Percentiles rank a stretch among this genome's conserved stretches.
These are phyloP conservation scores for Trichoderma polysporum DNA, from an alignment of 2,329 filamentous ascomycete genomes.

Conservation along the genomic window DNA sequence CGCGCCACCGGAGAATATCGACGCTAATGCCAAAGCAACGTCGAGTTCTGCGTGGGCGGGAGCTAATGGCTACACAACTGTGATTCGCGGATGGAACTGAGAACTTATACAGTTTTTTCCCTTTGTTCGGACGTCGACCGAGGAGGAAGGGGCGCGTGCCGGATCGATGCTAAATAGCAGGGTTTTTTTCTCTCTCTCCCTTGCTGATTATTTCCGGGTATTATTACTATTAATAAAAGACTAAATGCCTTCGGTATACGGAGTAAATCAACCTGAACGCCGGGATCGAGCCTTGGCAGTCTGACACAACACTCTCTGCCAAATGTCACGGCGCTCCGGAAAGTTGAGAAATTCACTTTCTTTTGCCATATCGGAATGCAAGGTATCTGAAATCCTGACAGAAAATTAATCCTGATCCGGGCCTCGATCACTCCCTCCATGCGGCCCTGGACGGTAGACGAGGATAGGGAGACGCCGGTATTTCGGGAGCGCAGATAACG, in stretches of 20 bases:
- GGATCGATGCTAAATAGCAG: constrained; percentile 11
- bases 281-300: background rate
- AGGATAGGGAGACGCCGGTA: background rate
- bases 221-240: background rate
- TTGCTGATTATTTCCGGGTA: constrained; percentile 5
- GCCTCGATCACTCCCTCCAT: background rate
- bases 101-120: background rate
- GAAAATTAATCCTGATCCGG: background rate
- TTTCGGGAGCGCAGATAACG: constrained; percentile 10
- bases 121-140: constrained; percentile 22
- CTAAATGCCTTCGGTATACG: background rate
- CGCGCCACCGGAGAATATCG: constrained; percentile 16
- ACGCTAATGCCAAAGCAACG: constrained; percentile 15
- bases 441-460: background rate
- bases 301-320: background rate
- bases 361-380: background rate
- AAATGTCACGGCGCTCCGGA: background rate
- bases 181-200: background rate
- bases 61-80: constrained; percentile 5
- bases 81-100: constrained; percentile 16
- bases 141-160: constrained; percentile 14
- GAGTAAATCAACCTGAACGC: background rate
- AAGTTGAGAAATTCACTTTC: background rate
- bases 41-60: constrained; percentile 8
- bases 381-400: background rate